Conservation (phyloP, 345 rosid genomes). For the Reutealis trisperma region DNA sequence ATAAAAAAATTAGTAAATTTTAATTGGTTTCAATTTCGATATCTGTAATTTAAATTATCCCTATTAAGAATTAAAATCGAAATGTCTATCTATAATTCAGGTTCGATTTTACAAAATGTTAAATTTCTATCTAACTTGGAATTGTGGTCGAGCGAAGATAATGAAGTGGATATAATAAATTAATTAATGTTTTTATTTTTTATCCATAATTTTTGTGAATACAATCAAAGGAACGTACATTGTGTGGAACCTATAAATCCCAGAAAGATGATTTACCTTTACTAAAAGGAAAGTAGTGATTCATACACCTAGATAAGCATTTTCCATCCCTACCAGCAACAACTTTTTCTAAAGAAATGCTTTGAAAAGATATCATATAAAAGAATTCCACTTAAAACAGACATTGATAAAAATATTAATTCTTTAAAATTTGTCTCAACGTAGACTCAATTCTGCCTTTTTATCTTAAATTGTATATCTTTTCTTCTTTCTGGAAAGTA, state of each 20-base stretch:
- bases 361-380: not conserved
- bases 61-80: too few relatives aligned
- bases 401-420: not conserved
- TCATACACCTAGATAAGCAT: slow-evolving; percentile 3
- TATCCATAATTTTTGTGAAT: not conserved
- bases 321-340: not conserved
- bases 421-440: not conserved
- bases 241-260: not conserved
- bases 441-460: not conserved
- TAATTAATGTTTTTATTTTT: too few relatives aligned
- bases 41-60: too few relatives aligned
- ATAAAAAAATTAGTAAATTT: too few relatives aligned
- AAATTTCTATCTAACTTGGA: too few relatives aligned
- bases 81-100: too few relatives aligned
- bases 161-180: too few relatives aligned
- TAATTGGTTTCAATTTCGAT: too few relatives aligned
- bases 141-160: too few relatives aligned
- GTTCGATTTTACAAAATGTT: too few relatives aligned
- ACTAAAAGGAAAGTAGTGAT: not conserved
- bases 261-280: not conserved
- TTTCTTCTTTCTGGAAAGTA: not conserved
- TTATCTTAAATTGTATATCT: not conserved
- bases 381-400: not conserved
- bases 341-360: not conserved
- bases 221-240: not conserved